Percentiles rank a stretch among this genome's conserved stretches.
These are phyloP conservation scores for Nicotiana undulata DNA, from an alignment of 257 asterid genomes.

Conservation along the genomic window DNA sequence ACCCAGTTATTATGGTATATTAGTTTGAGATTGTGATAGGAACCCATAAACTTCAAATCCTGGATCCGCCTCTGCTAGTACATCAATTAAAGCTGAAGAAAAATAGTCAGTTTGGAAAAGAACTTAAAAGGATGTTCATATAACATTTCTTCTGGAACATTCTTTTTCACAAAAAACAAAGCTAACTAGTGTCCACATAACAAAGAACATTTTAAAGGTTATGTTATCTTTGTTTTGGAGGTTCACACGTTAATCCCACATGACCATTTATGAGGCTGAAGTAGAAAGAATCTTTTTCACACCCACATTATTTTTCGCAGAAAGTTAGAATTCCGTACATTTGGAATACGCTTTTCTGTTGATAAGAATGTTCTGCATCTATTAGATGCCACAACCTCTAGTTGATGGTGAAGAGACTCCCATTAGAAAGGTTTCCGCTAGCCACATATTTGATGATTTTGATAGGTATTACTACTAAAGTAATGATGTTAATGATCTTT, in stretches of 20 bases:
- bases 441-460: background rate
- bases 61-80: no score
- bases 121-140: background rate
- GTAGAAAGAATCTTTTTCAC: background rate
- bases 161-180: background rate
- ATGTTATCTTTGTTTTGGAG: background rate
- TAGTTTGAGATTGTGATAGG: no score
- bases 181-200: background rate
- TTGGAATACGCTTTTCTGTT: background rate
- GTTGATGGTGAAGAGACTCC: background rate
- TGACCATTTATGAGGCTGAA: background rate
- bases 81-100: no score
- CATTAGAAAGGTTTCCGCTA: background rate
- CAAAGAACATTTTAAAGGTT: background rate
- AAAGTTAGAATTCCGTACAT: background rate
- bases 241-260: background rate
- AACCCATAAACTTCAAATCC: no score
- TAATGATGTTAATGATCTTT: background rate
- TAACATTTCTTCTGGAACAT: background rate
- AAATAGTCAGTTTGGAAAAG: background rate
- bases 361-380: constrained; percentile 1
- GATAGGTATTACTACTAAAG: background rate
- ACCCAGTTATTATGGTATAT: no score
- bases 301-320: background rate
- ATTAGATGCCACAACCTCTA: background rate